Evolutionary conservation across 73 alveolate species (phyloP).

Genomic region (Blepharisma japonicum): DNA sequence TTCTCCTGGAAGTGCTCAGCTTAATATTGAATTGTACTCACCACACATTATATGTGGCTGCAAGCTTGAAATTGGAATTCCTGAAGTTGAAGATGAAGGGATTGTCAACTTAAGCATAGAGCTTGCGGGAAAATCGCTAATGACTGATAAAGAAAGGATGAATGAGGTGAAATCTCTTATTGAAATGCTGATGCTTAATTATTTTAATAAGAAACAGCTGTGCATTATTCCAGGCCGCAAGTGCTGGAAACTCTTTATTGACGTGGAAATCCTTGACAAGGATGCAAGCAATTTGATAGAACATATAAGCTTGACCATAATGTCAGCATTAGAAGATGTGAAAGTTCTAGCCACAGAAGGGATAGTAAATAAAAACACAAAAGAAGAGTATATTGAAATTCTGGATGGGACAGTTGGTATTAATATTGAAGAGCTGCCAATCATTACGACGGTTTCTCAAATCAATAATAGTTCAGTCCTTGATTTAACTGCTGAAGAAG

Average conservation of each 20-base stretch:
- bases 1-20: constrained; percentile 24
- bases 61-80: background rate
- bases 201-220: background rate
- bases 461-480: background rate
- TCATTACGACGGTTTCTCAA: background rate
- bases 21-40: background rate
- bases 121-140: background rate
- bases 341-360: background rate
- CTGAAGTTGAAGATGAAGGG: background rate
- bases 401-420: background rate
- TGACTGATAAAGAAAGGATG: background rate
- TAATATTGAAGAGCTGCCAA: background rate
- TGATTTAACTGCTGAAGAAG: constrained; percentile 8
- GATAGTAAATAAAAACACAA: constrained; percentile 20
- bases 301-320: constrained; percentile 15
- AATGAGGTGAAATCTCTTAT: background rate
- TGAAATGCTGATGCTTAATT: background rate
- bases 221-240: background rate
- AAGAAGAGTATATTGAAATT: constrained; percentile 1
- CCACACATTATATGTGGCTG: constrained; percentile 26
- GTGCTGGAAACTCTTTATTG: constrained; percentile 21
- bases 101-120: background rate
- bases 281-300: background rate
- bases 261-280: background rate
- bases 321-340: constrained; percentile 1